Conservation (phyloP, 2,329 filamentous ascomycete species). For the Aspergillus ustus region DNA sequence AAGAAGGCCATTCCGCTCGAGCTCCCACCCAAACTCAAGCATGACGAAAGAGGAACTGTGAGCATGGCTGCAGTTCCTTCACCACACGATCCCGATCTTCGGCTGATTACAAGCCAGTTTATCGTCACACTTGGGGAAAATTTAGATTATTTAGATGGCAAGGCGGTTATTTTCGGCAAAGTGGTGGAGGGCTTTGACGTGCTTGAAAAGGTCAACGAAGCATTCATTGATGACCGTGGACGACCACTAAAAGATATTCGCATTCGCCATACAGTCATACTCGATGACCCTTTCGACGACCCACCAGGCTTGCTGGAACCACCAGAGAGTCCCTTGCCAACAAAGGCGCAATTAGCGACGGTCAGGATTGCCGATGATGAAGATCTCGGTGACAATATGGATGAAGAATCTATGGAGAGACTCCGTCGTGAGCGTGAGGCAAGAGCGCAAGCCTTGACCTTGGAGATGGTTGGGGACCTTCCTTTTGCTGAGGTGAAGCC, state of each 20-base stretch:
- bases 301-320: constrained; percentile 77
- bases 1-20: constrained; percentile 82
- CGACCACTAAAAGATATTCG: constrained; percentile 92
- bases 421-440: constrained; percentile 86
- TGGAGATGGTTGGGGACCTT: constrained; percentile 97
- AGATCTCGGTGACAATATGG: constrained; percentile 75
- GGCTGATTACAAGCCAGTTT: constrained; percentile 88
- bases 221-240: constrained; percentile 84
- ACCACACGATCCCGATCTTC: constrained; percentile 75
- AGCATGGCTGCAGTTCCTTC: constrained; percentile 94
- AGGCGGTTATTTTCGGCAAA: constrained; percentile 92
- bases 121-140: constrained; percentile 89
- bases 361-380: constrained; percentile 92
- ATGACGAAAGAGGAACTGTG: constrained; percentile 85
- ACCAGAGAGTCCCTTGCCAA: constrained; percentile 77
- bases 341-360: constrained; percentile 83
- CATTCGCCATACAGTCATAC: constrained; percentile 86
- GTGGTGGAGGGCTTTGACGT: constrained; percentile 96
- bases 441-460: constrained; percentile 86
- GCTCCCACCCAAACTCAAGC: constrained; percentile 85
- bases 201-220: constrained; percentile 88
- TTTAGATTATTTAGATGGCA: constrained; percentile 87
- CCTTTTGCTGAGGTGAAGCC: constrained; percentile 97
- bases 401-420: constrained; percentile 80
- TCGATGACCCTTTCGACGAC: constrained; percentile 92